Conservation (phyloP, 768 basidiomycete genomes). For the Butyriboletus loyo region DNA sequence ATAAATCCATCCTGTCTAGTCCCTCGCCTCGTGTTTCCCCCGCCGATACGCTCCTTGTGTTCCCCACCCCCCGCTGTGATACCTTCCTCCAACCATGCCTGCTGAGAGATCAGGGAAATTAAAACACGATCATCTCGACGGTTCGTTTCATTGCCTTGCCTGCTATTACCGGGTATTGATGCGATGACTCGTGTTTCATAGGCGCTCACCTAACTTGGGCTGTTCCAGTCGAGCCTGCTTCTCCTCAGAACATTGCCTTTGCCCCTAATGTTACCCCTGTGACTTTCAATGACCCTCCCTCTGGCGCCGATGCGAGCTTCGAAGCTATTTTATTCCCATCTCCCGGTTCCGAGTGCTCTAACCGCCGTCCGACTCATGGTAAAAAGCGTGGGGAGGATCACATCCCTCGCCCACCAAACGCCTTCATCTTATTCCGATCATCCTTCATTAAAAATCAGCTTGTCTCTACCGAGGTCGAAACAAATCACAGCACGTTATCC, state of each 20-base stretch:
- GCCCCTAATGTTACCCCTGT: conserved; percentile 56
- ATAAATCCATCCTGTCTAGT: conserved; percentile 27
- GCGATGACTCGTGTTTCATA: conserved; percentile 21
- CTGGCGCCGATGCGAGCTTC: conserved; percentile 34
- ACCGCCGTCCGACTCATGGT: conserved; percentile 51
- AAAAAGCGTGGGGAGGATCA: conserved; percentile 74
- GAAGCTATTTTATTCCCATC: conserved; percentile 62
- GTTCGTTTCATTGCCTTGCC: conserved; percentile 25
- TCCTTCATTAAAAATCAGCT: conserved; percentile 78
- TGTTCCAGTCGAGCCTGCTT: conserved; percentile 38
- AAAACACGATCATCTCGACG: conserved; percentile 35
- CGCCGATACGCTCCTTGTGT: conserved; percentile 22
- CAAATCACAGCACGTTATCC: conserved; percentile 78
- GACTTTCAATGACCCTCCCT: conserved; percentile 50
- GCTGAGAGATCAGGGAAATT: conserved; percentile 40
- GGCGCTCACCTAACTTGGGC: conserved; percentile 48
- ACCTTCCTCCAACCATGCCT: conserved; percentile 40
- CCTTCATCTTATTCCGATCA: conserved; percentile 84
- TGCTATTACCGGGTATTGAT: conserved; percentile 6
- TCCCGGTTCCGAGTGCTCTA: conserved; percentile 27
- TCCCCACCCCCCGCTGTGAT: conserved; percentile 17
- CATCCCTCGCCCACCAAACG: conserved; percentile 82
- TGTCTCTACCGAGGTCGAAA: conserved; percentile 74
- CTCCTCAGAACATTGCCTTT: conserved; percentile 48
- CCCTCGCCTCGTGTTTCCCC: conserved; percentile 23